Conservation (phyloP, 495 filamentous ascomycete species). For the Lophiostoma macrostomum region DNA sequence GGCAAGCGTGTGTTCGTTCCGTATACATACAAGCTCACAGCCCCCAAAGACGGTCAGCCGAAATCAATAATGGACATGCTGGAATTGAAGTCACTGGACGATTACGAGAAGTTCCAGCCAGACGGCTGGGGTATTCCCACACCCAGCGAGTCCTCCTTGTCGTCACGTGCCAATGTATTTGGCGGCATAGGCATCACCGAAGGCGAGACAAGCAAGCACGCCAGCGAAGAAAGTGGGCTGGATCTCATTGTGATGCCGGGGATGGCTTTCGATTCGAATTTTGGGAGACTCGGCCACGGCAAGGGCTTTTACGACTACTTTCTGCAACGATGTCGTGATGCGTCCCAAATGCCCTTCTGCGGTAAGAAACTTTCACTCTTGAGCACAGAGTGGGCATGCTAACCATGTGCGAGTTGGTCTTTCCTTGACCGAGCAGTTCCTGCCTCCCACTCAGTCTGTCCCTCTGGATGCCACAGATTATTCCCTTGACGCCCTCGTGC, state of each 20-base stretch:
- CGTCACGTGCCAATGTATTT: conserved; percentile 64
- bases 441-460: conserved; percentile 58
- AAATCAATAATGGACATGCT: conserved; percentile 90
- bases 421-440: conserved; percentile 82
- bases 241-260: conserved; percentile 92
- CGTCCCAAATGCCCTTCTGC: conserved; percentile 60
- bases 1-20: conserved; percentile 90
- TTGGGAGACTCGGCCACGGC: conserved; percentile 84
- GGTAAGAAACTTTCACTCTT: conserved; percentile 46
- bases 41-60: conserved; percentile 44
- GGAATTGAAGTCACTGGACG: conserved; percentile 62
- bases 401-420: conserved; percentile 62
- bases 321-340: conserved; percentile 62
- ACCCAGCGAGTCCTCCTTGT: conserved; percentile 59
- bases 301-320: conserved; percentile 98
- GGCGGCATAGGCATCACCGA: conserved; percentile 48
- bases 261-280: conserved; percentile 78
- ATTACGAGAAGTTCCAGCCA: conserved; percentile 69
- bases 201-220: conserved; percentile 12
- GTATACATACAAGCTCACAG: conserved; percentile 66
- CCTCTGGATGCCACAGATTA: conserved; percentile 67
- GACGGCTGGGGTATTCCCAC: conserved; percentile 95
- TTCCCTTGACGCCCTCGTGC: conserved; percentile 62
- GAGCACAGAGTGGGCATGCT: conserved; percentile 19
- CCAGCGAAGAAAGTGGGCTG: conserved; percentile 53